These are phyloP conservation scores for Ramaria sp. DNA, from an alignment of 768 basidiomycete genomes.

Conservation along the genomic window DNA sequence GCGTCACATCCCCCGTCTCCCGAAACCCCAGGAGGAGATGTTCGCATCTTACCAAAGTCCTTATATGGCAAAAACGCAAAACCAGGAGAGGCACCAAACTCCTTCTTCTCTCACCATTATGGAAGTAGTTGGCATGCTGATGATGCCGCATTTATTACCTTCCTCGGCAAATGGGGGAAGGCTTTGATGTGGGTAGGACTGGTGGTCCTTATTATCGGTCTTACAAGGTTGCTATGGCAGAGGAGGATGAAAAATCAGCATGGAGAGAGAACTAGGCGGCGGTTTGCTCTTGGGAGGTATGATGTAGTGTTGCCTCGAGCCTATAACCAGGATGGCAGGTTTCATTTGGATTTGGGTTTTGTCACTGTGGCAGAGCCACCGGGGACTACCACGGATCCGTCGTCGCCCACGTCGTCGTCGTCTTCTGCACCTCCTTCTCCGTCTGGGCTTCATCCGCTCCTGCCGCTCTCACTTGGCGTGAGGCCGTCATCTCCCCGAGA, in stretches of 20 bases:
- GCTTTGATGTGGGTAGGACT: conserved; percentile 77
- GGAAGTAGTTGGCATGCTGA: conserved; percentile 98
- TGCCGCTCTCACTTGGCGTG: conserved; percentile 55
- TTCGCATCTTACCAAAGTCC: conserved; percentile 89
- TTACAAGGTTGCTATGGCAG: conserved; percentile 44
- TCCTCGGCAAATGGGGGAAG: conserved; percentile 85
- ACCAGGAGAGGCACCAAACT: conserved; percentile 69
- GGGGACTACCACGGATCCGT: conserved; percentile 1
- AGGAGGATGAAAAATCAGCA: conserved; percentile 44
- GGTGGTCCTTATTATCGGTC: conserved; percentile 57
- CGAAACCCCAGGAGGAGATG: conserved; percentile 46
- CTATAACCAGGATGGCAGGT: conserved; percentile 58
- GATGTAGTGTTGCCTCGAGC: conserved; percentile 71
- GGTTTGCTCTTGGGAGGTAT: conserved; percentile 26
- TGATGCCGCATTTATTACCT: conserved; percentile 94
- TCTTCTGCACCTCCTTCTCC: conserved; percentile 12
- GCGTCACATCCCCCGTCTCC: conserved; percentile 50
- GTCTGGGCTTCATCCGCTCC: conserved; percentile 38
- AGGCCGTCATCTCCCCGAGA: conserved; percentile 40
- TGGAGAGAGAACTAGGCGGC: conserved; percentile 21
- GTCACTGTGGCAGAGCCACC: conserved; percentile 5
- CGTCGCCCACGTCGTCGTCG: conserved; percentile 2
- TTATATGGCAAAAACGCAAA: conserved; percentile 97
- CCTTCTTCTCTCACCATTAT: conserved; percentile 96
- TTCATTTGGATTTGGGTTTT: conserved; percentile 56